A percentile compares a stretch with the other conserved stretches of the same genome.
phyloP scores from a whole-genome alignment of 2,329 filamentous ascomycete genomes.

The Aspergillus arachidicola region DNA sequence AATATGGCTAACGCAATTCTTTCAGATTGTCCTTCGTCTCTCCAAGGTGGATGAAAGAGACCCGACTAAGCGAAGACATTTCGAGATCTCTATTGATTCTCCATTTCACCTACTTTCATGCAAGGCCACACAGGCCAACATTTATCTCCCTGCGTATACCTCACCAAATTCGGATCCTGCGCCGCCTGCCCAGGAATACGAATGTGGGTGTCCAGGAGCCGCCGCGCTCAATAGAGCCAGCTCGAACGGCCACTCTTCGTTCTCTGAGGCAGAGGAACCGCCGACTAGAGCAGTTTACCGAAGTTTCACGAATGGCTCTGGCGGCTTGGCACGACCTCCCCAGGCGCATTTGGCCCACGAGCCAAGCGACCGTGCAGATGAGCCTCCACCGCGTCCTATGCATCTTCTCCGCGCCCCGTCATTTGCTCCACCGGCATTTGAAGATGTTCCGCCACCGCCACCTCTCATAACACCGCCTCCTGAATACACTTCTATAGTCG shows the following conservation, averaged over 20 bases:
- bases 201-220: conserved; percentile 69
- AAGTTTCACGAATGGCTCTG: conserved; percentile 44
- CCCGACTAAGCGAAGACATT: conserved; percentile 78
- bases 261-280: conserved; percentile 34
- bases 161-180: conserved; percentile 54
- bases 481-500: conserved; percentile 78
- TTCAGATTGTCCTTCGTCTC: conserved; percentile 85
- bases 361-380: conserved; percentile 46
- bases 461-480: conserved; percentile 79
- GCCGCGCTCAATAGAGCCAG: conserved; percentile 44
- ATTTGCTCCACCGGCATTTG: conserved; percentile 85
- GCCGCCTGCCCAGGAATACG: conserved; percentile 59
- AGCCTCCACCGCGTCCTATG: conserved; percentile 66
- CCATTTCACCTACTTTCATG: conserved; percentile 93
- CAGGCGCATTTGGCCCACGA: conserved; percentile 54
- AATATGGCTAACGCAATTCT: conserved; percentile 15
- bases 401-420: conserved; percentile 82
- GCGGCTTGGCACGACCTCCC: conserved; percentile 48
- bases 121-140: conserved; percentile 89
- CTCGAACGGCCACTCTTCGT: conserved; percentile 25
- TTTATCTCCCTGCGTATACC: conserved; percentile 78
- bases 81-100: conserved; percentile 95
- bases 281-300: conserved; percentile 28
- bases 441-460: conserved; percentile 76
- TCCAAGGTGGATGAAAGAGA: conserved; percentile 81